Evolutionary conservation across 805 yeast genomes (phyloP), one percentile per base, ranked within the genome.

Genomic region (Metschnikowia cerradonensis): DNA sequence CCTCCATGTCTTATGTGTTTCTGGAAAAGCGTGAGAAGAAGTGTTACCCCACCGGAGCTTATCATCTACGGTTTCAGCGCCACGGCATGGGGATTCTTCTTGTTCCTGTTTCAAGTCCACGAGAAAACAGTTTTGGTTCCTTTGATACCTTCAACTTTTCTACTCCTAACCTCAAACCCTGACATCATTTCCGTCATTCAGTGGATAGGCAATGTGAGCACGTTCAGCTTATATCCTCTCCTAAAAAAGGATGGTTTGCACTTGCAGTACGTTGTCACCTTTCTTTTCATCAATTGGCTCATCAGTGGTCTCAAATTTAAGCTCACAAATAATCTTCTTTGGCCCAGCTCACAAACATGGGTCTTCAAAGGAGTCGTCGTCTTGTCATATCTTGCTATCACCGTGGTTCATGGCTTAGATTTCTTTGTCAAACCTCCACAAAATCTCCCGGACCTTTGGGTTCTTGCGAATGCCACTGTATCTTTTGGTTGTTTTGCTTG

Each of bases 21-120:
- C 75, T 88, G 50, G 54, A 70, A 70, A 48, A 60, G 59, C 47
- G 35, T 70, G 53, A 56, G 47, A 38, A 55, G 56, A 38, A 51
- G 49, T 32, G 52, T 47, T 8, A 50, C 54, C 13, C 58, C 61
- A 5, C 62, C 66, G 4, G 61, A 47, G n/a, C 38, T 52, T 19
- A 43, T 72, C 31, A 59, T 73, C 0, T 89, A 90, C 82, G 89
- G 91, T 1, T 78, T 94, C 47, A 81, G 90, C 1, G 83, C 89
- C 0, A 83, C 92, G 51, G 83, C 99, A 0, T 79, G 94, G 83
- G 85, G 95, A 0, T 94, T 94, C 63, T 94, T 77, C 66, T 73
- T 94, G 48, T 94, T 94, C 65, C 86, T 96, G 32, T 94, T 90
- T 73, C 98, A 92, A 66, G 98, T 94, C 4, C 99, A 94, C 65